phyloP scores from a whole-genome alignment of 2,329 filamentous ascomycete species.

The Talaromyces amestolkiae region DNA sequence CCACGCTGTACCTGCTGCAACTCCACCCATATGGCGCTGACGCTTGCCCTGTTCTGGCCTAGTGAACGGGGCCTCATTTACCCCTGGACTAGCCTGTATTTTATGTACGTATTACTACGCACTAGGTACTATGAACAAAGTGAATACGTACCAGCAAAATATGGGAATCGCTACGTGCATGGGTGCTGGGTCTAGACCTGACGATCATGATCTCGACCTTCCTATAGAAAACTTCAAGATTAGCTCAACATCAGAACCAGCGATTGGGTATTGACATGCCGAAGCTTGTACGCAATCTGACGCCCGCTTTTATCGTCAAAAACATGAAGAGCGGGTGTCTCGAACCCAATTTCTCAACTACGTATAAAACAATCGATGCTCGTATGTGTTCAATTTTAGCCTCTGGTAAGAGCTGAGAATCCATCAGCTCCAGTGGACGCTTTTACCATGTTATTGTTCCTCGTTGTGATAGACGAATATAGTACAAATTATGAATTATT shows the following conservation, averaged over 20 bases:
- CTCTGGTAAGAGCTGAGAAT: no score
- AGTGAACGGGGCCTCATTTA: neutral
- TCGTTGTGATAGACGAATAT: no score
- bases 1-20: neutral
- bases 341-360: neutral
- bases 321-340: neutral
- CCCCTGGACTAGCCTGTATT: conserved; percentile 8
- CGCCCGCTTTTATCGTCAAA: neutral
- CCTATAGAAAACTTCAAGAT: neutral
- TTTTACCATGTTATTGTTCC: no score
- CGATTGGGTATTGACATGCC: neutral
- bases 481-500: no score
- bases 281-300: neutral
- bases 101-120: neutral
- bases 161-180: neutral
- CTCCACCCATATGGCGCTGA: neutral
- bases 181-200: neutral
- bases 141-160: neutral
- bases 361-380: neutral
- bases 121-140: neutral
- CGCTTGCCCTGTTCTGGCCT: neutral
- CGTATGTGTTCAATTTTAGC: no score
- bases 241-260: neutral
- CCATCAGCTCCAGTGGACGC: no score
- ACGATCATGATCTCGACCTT: neutral